Conservation (phyloP, 805 yeast species). For the Kodamaea kakaduensis region DNA sequence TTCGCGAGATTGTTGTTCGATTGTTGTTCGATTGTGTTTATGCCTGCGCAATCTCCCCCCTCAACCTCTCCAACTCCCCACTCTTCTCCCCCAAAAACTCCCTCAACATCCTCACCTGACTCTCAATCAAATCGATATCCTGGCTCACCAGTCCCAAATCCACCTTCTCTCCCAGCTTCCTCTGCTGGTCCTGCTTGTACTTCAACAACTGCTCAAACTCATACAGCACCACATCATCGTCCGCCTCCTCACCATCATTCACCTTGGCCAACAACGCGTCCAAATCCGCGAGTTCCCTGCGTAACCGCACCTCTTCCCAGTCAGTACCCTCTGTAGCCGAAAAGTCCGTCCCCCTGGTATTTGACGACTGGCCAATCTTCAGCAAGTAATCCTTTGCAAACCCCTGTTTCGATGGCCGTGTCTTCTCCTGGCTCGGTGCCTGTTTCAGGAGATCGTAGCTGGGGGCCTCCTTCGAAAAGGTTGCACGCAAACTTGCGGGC, state of each 20-base stretch:
- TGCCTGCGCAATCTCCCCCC: not conserved
- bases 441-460: constrained; percentile 49
- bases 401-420: constrained; percentile 19
- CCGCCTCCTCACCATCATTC: constrained; percentile 17
- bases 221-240: constrained; percentile 34
- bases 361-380: constrained; percentile 51
- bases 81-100: constrained; percentile 61
- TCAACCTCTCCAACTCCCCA: constrained; percentile 43
- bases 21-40: not conserved
- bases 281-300: constrained; percentile 71
- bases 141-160: constrained; percentile 51
- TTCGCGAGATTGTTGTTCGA: too few relatives aligned
- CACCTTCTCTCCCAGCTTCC: constrained; percentile 27
- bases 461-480: constrained; percentile 82
- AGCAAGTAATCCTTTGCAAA: constrained; percentile 55
- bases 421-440: not conserved
- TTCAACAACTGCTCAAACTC: constrained; percentile 81
- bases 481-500: constrained; percentile 89
- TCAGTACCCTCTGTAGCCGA: constrained; percentile 73
- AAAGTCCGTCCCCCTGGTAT: constrained; percentile 62
- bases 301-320: constrained; percentile 87
- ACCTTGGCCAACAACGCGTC: constrained; percentile 63
- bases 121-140: constrained; percentile 67
- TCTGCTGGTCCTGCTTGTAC: constrained; percentile 47
- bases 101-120: constrained; percentile 71